These are phyloP conservation scores for Arthrinium puccinioides DNA, from an alignment of 2,329 filamentous ascomycete species.

Conservation along the genomic window DNA sequence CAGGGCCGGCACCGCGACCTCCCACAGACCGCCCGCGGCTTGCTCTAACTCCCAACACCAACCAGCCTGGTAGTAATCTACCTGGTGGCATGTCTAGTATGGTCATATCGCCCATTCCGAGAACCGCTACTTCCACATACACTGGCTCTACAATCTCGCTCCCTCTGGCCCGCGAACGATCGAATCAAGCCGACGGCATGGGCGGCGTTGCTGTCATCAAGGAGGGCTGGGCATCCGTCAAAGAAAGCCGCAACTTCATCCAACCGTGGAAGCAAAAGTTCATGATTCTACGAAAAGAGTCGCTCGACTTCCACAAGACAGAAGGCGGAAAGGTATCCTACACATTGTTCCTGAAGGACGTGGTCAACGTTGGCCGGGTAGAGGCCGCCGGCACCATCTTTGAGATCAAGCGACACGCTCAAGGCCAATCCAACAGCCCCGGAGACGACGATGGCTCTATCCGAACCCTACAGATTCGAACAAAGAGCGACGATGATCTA, in stretches of 20 bases:
- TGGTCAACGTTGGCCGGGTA: slow-evolving; percentile 83
- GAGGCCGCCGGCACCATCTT: slow-evolving; percentile 90
- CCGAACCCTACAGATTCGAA: slow-evolving; percentile 82
- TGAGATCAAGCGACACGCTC: slow-evolving; percentile 76
- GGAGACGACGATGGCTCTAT: slow-evolving; percentile 73
- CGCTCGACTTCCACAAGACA: slow-evolving; percentile 89
- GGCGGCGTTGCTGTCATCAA: slow-evolving; percentile 70
- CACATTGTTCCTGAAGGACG: slow-evolving; percentile 77
- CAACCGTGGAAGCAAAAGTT: slow-evolving; percentile 86
- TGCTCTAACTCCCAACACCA: slow-evolving; percentile 68
- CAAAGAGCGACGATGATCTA: slow-evolving; percentile 92
- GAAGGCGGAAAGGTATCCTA: slow-evolving; percentile 84
- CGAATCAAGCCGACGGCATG: slow-evolving; percentile 53
- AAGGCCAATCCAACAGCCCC: slow-evolving; percentile 61
- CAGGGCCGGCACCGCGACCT: slow-evolving; percentile 86
- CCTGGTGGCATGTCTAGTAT: slow-evolving; percentile 75
- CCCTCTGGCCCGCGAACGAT: slow-evolving; percentile 56
- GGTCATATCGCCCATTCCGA: slow-evolving; percentile 64
- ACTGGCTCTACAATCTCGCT: slow-evolving; percentile 67
- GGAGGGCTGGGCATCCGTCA: slow-evolving; percentile 76
- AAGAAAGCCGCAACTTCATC: slow-evolving; percentile 84
- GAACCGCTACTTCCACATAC: slow-evolving; percentile 58
- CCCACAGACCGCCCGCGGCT: slow-evolving; percentile 78
- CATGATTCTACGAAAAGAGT: slow-evolving; percentile 84
- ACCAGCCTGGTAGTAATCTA: slow-evolving; percentile 60